Conservation (phyloP, 306 rosid genomes). For the Quercus suber region DNA sequence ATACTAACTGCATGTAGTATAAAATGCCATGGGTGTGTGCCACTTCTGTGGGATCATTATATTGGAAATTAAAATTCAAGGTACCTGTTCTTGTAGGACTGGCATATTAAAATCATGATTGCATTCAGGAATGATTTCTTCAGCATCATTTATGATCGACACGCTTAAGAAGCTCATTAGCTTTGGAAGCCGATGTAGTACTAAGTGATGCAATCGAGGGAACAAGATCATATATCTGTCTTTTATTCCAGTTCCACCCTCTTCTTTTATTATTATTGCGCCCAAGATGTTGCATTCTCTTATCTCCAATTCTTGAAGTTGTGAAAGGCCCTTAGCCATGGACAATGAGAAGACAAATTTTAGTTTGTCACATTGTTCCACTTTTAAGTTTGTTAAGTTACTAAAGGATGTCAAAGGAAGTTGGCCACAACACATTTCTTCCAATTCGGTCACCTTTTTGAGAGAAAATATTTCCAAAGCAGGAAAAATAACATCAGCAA, state of each 20-base stretch:
- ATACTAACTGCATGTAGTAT: too few species aligned
- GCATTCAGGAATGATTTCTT: too few species aligned
- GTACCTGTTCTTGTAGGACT: constrained; percentile 1
- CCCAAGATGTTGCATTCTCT: constrained; percentile 1
- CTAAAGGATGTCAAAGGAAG: not conserved
- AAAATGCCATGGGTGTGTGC: too few species aligned
- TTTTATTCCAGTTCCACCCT: not conserved
- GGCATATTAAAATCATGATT: not conserved
- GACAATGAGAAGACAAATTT: not conserved
- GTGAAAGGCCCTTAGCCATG: not conserved
- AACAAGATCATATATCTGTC: not conserved
- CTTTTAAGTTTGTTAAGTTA: not conserved
- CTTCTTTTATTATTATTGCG: not conserved
- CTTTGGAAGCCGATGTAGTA: not conserved
- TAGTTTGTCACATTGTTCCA: not conserved
- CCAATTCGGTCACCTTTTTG: too few species aligned
- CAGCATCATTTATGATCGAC: too few species aligned
- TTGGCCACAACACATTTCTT: not conserved
- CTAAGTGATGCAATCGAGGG: not conserved
- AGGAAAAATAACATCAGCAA: too few species aligned
- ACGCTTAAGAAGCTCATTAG: not conserved
- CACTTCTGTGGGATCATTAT: too few species aligned
- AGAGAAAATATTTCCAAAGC: too few species aligned
- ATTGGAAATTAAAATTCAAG: fast-evolving
- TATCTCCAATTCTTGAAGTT: constrained; percentile 14